Evolutionary conservation across 345 rosid genomes (phyloP).

Genomic region (Arabis alpina): DNA sequence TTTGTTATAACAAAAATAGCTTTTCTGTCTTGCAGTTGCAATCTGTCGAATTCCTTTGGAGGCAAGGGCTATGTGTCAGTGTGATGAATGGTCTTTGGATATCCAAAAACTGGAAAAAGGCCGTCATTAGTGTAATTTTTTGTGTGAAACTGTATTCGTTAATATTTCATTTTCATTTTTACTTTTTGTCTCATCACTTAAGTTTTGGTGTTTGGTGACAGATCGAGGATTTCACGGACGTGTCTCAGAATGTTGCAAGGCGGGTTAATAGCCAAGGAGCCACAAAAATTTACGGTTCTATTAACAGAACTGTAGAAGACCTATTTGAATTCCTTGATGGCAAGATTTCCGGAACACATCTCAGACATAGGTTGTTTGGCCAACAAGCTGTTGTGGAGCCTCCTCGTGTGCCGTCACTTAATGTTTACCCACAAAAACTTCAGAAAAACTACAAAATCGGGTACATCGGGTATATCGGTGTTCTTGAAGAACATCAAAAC

Average conservation of each 20-base stretch:
- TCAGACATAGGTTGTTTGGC: constrained; percentile 47
- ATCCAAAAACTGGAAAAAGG: constrained; percentile 43
- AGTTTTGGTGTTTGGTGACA: constrained; percentile 21
- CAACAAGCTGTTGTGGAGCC: constrained; percentile 10
- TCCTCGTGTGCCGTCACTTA: background rate
- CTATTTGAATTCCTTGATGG: constrained; percentile 45
- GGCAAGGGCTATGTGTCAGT: constrained; percentile 58
- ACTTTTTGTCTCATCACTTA: background rate
- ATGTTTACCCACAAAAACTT: constrained; percentile 21
- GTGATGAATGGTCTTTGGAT: constrained; percentile 52
- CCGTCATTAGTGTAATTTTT: constrained; percentile 45
- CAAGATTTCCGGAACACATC: constrained; percentile 25
- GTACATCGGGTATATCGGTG: background rate
- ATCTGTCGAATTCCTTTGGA: constrained; percentile 60
- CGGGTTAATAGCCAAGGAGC: constrained; percentile 47
- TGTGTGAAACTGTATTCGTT: background rate
- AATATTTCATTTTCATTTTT: constrained; percentile 3
- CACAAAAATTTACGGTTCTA: constrained; percentile 46
- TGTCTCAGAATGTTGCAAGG: constrained; percentile 55
- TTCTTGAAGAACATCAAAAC: background rate
- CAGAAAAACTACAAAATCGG: background rate
- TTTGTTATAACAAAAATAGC: constrained; percentile 2
- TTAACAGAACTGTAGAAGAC: constrained; percentile 38
- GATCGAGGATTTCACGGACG: constrained; percentile 59
- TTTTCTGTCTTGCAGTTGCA: constrained; percentile 47